Base-by-base conservation (phyloP, 1,139 yeast species). In the Suhomyces chickasaworum region DNA sequence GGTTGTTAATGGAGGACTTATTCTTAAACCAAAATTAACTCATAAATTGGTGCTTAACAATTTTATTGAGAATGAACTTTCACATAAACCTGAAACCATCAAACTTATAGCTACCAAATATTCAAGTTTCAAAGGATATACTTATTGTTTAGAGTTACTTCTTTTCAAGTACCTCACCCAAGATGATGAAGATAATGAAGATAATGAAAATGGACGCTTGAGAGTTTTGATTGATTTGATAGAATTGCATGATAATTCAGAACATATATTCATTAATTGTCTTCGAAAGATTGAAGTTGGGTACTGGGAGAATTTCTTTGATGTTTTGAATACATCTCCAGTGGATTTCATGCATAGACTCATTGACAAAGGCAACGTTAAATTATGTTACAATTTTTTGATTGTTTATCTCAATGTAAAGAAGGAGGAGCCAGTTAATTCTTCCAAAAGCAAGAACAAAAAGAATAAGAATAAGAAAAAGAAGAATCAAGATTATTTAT, bases 361-460 rank as follows among this genome's bases (percentile, higher is more conserved):
- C 16, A 65, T 75, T 25, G 61, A 60, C 18, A 55, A 58, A 21
- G 63, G 65, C 7, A 63, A 73, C 43, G 77, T 71, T 21, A 75
- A 71, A 40, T 56, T 73, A 31, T 73, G 78, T 51, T 74, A 74
- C 54, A 71, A 69, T 45, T 75, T 68, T 46, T 60, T 75, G 41
- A 75, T 68, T 31, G 68, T 75, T 16, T 75, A 74, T 53, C 59
- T 75, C 37, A 75, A 73, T 47, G 68, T 65, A 52, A 74, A 74
- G 47, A 61, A 62, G 34, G 77, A 72, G 46, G 61, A 57, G 8
- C 29, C 37, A 3, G 29, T 21, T 8, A 23, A 10, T 3, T 52
- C 51, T 12, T 51, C 49, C 13, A 35, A 41, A 4, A 37, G n/a
- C n/a, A n/a, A 45, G 9, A 46, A 46, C 2, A 35, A 25, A 4